phyloP scores from a whole-genome alignment of 2,329 filamentous ascomycete genomes.

The Trichoderma harzianum region DNA sequence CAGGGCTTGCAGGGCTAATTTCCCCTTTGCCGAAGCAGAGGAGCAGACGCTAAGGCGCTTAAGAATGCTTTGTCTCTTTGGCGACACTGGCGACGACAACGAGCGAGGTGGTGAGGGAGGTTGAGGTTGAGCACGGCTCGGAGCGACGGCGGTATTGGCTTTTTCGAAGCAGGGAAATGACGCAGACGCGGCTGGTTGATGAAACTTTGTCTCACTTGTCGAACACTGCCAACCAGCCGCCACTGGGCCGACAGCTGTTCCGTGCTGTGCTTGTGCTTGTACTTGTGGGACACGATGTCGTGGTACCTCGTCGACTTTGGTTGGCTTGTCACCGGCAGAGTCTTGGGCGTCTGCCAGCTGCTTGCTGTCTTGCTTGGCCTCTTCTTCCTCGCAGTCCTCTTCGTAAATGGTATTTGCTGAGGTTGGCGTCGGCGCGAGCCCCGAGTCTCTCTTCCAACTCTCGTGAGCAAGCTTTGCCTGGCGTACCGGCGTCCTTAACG shows the following conservation, averaged over 20 bases:
- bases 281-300: conserved; percentile 13
- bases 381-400: conserved; percentile 38
- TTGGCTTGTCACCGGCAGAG: background rate
- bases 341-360: background rate
- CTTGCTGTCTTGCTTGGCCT: conserved; percentile 16
- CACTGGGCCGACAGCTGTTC: conserved; percentile 19
- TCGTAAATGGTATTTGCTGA: conserved; percentile 37
- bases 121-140: background rate
- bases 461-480: conserved; percentile 31
- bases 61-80: conserved; percentile 25
- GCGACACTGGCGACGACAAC: conserved; percentile 1
- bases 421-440: conserved; percentile 43
- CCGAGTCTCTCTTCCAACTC: conserved; percentile 54
- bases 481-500: conserved; percentile 38
- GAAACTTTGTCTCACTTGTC: conserved; percentile 21
- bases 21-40: conserved; percentile 26
- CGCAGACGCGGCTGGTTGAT: conserved; percentile 22
- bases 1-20: conserved; percentile 24
- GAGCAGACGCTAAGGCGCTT: conserved; percentile 29
- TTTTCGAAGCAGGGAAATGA: background rate
- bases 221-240: conserved; percentile 10
- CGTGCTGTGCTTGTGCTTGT: conserved; percentile 4
- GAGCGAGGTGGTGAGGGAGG: background rate
- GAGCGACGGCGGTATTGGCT: background rate
- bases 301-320: background rate